These are phyloP conservation scores for Amylocarpus encephaloides DNA, from an alignment of 2,329 filamentous ascomycete genomes.

Conservation along the genomic window DNA sequence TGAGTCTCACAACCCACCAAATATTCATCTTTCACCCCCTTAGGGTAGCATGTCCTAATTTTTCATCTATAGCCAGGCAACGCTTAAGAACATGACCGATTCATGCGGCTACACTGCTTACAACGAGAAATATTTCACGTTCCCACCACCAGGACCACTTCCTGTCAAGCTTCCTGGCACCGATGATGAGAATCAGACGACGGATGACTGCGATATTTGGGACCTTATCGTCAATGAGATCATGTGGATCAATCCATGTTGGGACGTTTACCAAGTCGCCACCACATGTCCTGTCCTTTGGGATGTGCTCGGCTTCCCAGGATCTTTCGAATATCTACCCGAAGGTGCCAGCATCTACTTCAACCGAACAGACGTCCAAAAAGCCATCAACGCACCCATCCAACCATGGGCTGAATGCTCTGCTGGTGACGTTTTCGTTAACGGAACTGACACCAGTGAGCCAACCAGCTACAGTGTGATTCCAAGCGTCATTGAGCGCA, in stretches of 20 bases:
- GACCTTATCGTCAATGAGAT: constrained; percentile 49
- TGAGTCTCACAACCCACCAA: background rate
- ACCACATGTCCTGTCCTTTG: constrained; percentile 65
- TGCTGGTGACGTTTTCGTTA: constrained; percentile 38
- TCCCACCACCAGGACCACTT: constrained; percentile 58
- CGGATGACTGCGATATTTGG: constrained; percentile 52
- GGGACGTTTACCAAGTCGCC: constrained; percentile 67
- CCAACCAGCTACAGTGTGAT: constrained; percentile 53
- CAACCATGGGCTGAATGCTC: constrained; percentile 56
- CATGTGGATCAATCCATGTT: constrained; percentile 64
- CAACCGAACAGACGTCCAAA: constrained; percentile 53
- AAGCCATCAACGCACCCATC: constrained; percentile 64
- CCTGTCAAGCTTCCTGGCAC: constrained; percentile 42
- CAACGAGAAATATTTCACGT: constrained; percentile 55
- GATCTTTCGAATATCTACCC: constrained; percentile 57
- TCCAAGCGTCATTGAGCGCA: constrained; percentile 65
- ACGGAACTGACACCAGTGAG: constrained; percentile 44
- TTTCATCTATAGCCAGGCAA: constrained; percentile 28
- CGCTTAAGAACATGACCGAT: constrained; percentile 46
- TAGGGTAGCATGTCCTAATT: background rate
- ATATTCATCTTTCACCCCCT: background rate
- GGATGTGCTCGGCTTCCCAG: constrained; percentile 64
- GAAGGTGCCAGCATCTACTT: constrained; percentile 56
- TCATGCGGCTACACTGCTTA: constrained; percentile 58
- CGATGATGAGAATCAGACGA: constrained; percentile 32